Evolutionary conservation across 352 stramenopile species (phyloP), one percentile per base, ranked within the genome.

Genomic region (Globisporangium cystogenes): DNA sequence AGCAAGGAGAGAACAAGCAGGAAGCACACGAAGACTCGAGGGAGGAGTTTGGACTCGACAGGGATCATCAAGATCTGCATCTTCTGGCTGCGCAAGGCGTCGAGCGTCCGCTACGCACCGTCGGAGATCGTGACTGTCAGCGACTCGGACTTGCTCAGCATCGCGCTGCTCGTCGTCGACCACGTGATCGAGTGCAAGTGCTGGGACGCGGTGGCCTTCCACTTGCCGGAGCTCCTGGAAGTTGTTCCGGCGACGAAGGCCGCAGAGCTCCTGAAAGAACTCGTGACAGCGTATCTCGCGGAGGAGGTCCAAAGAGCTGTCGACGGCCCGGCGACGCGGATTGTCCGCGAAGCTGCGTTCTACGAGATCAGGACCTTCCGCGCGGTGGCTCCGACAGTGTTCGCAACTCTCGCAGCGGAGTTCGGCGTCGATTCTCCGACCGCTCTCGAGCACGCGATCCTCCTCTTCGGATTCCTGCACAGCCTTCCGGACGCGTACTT

Each of bases 61-160:
- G 85, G 85, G 15, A 70, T 92, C 43, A 68, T 95, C 35, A 93
- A 93, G 63, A 70, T 95, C 24, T 86, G 77, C 29, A 70, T 88
- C 18, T 81, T 84, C 51, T 85, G 71, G 70, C 48, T 92, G 44
- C 67, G 70, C 14, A 59, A 65, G 45, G 35, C 63, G 1, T 35
- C 36, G 20, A 55, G 41, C 44, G 39, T 59, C 21, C 68, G 59
- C 7, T 67, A 67, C 29, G 52, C 45, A 23, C 18, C 47, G 4
- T 49, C 51, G 14, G 26, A 27, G 53, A 39, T 72, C 35, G 33
- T 44, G 31, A 37, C 29, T 56, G 41, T 33, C 4, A 55, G 33
- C 7, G 40, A 51, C 6, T 20, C 46, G 1, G 67, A 80, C 24
- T 51, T 67, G n/a, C 56, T 70, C 16, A 64, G 40, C 20, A 48